Evolutionary conservation across 2,329 filamentous ascomycete species (phyloP).

Genomic region (Aspergillus carbonarius): DNA sequence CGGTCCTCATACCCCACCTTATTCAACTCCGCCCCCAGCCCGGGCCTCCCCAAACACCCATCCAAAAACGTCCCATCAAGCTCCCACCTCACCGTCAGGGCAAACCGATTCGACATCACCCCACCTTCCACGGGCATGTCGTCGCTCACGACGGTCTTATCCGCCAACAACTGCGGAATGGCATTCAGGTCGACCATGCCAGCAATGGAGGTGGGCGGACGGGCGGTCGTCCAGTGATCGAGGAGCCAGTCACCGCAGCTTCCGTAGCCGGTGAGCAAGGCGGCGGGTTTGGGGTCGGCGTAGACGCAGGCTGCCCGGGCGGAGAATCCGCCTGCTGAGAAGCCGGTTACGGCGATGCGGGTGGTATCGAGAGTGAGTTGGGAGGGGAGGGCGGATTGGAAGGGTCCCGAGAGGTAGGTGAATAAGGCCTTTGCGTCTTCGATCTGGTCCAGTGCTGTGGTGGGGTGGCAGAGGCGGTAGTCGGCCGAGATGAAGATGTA

Average conservation of each 20-base stretch:
- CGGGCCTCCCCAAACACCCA: conserved; percentile 15
- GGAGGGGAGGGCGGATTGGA: conserved; percentile 9
- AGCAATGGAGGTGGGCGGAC: conserved; percentile 21
- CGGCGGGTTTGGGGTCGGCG: conserved; percentile 19
- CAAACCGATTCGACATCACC: conserved; percentile 15
- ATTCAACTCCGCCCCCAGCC: conserved; percentile 13
- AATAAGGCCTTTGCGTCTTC: conserved; percentile 20
- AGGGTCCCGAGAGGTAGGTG: conserved; percentile 12
- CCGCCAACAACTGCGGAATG: conserved; percentile 14
- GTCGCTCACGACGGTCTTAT: conserved; percentile 22
- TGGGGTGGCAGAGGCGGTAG: conserved; percentile 24
- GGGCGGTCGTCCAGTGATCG: conserved; percentile 20
- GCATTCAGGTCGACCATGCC: conserved; percentile 12
- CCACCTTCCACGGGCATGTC: background rate
- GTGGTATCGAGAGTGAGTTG: conserved; percentile 12
- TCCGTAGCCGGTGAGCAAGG: conserved; percentile 17
- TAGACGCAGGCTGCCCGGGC: conserved; percentile 25
- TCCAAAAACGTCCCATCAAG: conserved; percentile 21
- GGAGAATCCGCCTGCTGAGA: conserved; percentile 25
- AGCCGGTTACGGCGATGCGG: conserved; percentile 21
- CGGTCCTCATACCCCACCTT: conserved; percentile 12
- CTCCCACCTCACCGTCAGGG: conserved; percentile 23
- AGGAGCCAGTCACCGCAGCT: conserved; percentile 18
- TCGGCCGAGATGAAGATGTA: conserved; percentile 25
- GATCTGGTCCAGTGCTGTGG: conserved; percentile 21